Evolutionary conservation across 176 grass and related monocot genomes (phyloP), one percentile per base, ranked within the genome.

Genomic region (Cymbopogon citratus): DNA sequence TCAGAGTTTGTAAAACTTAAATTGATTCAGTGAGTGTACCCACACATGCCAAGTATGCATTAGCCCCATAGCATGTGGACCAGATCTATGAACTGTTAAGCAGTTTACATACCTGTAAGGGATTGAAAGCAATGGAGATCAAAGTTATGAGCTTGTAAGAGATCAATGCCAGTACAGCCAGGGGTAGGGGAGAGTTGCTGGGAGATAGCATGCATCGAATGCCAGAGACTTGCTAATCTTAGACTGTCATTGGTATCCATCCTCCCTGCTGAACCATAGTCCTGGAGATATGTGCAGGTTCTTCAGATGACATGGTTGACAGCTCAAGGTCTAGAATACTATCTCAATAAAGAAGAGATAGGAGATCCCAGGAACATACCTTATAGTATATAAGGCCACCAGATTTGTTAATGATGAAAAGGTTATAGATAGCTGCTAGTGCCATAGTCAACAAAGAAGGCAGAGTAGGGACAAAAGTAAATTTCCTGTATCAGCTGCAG

Each of bases 321-420:
- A 39, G 9, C 41, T 81, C 52, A 14, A 83, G 34, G 14, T 25
- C 6, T 61, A 77, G 35, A 77, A 39, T n/a, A n/a, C n/a, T n/a
- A 73, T 21, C 6, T 45, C 5, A 40, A 24, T 26, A 66, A 64
- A 67, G 56, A 73, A 68, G 59, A 73, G 56, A 63, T 74, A 69
- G 26, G 76, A 29, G 39, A 77, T 33, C 54, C 29, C 63, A 74
- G 9, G 40, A 74, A 83, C 11, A 16, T 57, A 95, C 96, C 90
- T 99, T 99, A 76, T 93, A 91, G 83, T 91, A 95, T 62, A 99
- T 99, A 41, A 99, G 92, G 35, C 92, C 96, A 12, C 96, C 96
- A 36, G 96, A 99, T 71, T 99, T 99, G 77, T 95, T 95, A 62
- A 99, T 93, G 88, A 99, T 93, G 85, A 99, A 99, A 76, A 99